Evolutionary conservation across 164 flowering plant genomes (phyloP).

Genomic region (Protea cynaroides): DNA sequence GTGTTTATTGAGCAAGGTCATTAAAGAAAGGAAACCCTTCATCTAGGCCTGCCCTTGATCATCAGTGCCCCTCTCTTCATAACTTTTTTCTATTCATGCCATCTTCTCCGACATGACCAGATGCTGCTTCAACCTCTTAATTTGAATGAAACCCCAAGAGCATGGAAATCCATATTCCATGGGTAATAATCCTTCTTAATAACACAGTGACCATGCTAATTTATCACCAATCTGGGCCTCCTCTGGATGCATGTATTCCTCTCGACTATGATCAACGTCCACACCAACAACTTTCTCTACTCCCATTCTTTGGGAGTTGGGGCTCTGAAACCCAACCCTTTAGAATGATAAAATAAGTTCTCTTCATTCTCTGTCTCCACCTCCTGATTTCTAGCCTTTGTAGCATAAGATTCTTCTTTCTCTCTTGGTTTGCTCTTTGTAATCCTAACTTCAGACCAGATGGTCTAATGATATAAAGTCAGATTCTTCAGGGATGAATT

Average conservation of each 20-base stretch:
- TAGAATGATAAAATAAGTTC: slow-evolving; percentile 14
- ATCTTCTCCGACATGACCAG: slow-evolving; percentile 73
- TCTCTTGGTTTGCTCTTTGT: slow-evolving; percentile 39
- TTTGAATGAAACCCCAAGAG: slow-evolving; percentile 87
- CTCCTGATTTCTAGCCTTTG: slow-evolving; percentile 10
- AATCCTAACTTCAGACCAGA: slow-evolving; percentile 52
- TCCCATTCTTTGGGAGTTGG: slow-evolving; percentile 34
- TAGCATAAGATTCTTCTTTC: slow-evolving; percentile 23
- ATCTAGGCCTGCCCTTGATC: slow-evolving; percentile 20
- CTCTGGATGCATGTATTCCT: slow-evolving; percentile 13
- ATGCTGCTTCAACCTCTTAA: slow-evolving; percentile 89
- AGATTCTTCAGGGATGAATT: slow-evolving; percentile 20
- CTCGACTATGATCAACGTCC: slow-evolving; percentile 17
- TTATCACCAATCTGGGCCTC: slow-evolving; percentile 20
- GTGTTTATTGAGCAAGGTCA: slow-evolving; percentile 71
- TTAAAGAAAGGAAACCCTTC: slow-evolving; percentile 35
- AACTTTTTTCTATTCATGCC: slow-evolving; percentile 42
- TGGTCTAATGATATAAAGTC: slow-evolving; percentile 15
- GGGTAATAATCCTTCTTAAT: slow-evolving; percentile 25
- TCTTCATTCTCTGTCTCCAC: slow-evolving; percentile 11
- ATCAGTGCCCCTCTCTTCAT: slow-evolving; percentile 23
- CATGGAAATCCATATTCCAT: slow-evolving; percentile 78
- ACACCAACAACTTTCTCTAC: slow-evolving; percentile 25
- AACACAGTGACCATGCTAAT: slow-evolving; percentile 14
- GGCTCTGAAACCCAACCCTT: slow-evolving; percentile 16